Percentiles rank a stretch among this genome's conserved stretches.
Evolutionary conservation across 257 asterid genomes (phyloP).

Genomic region (Verbascum thapsus): DNA sequence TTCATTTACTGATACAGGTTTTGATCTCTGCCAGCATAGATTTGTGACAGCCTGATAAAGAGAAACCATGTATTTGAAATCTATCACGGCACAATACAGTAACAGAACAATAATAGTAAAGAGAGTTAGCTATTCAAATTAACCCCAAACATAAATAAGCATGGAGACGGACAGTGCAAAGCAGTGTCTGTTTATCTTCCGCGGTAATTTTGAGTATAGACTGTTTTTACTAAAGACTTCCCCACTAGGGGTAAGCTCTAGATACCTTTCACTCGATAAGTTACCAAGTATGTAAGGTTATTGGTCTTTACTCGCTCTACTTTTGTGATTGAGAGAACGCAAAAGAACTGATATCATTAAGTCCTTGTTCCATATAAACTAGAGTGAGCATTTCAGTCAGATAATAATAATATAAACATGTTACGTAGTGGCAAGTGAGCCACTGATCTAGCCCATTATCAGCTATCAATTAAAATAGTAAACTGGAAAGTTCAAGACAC

Average conservation of each 20-base stretch:
- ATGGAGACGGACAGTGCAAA: neutral
- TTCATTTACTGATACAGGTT: conserved; percentile 67
- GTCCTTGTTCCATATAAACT: neutral
- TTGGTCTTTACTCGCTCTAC: neutral
- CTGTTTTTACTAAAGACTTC: no score
- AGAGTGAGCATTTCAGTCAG: neutral
- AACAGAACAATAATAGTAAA: neutral
- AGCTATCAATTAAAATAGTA: conserved; percentile 15
- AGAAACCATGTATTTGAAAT: conserved; percentile 27
- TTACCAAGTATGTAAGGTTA: neutral
- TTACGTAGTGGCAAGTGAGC: conserved; percentile 21
- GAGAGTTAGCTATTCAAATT: neutral
- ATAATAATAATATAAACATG: no score
- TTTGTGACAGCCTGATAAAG: conserved; percentile 79
- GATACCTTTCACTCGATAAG: neutral
- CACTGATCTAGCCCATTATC: conserved; percentile 21
- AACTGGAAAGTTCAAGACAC: neutral
- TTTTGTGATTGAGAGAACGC: no score
- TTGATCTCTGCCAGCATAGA: conserved; percentile 96
- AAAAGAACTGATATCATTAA: no score
- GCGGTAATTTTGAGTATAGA: neutral
- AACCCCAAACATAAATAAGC: neutral
- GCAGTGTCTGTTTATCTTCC: neutral
- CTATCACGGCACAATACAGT: conserved; percentile 18
- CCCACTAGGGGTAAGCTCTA: neutral